These are phyloP conservation scores for Xenosphaeropsis pyriputrescens DNA, from an alignment of 2,329 filamentous ascomycete genomes.

Conservation along the genomic window DNA sequence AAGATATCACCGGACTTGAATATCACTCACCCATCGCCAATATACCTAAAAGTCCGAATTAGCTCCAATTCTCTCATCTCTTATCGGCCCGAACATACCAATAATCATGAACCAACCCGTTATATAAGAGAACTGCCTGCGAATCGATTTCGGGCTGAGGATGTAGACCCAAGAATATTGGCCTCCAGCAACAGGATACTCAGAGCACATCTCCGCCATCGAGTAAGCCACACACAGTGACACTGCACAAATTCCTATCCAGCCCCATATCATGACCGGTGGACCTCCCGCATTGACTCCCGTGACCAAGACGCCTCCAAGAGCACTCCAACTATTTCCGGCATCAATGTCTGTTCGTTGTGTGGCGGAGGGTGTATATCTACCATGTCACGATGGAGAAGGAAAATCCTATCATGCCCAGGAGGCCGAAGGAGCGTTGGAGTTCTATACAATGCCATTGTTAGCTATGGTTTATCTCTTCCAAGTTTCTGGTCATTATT, in stretches of 20 bases:
- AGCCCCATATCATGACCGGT: constrained; percentile 43
- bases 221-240: constrained; percentile 38
- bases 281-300: constrained; percentile 39
- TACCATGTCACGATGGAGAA: constrained; percentile 41
- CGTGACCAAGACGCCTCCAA: constrained; percentile 38
- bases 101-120: constrained; percentile 34
- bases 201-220: constrained; percentile 43
- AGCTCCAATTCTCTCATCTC: not conserved
- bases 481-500: no score
- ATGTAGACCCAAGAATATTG: constrained; percentile 44
- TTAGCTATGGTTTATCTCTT: no score
- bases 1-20: no score
- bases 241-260: constrained; percentile 33
- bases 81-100: constrained; percentile 15
- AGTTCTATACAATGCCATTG: constrained; percentile 24
- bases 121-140: constrained; percentile 26
- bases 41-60: constrained; percentile 6
- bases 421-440: constrained; percentile 36
- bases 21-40: no score
- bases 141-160: constrained; percentile 30
- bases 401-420: constrained; percentile 43
- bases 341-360: constrained; percentile 3
- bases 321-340: constrained; percentile 31
- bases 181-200: constrained; percentile 38
- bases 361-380: constrained; percentile 4